These are phyloP conservation scores for Raddia distichophylla DNA, from an alignment of 176 grass and related monocot species.

Conservation along the genomic window DNA sequence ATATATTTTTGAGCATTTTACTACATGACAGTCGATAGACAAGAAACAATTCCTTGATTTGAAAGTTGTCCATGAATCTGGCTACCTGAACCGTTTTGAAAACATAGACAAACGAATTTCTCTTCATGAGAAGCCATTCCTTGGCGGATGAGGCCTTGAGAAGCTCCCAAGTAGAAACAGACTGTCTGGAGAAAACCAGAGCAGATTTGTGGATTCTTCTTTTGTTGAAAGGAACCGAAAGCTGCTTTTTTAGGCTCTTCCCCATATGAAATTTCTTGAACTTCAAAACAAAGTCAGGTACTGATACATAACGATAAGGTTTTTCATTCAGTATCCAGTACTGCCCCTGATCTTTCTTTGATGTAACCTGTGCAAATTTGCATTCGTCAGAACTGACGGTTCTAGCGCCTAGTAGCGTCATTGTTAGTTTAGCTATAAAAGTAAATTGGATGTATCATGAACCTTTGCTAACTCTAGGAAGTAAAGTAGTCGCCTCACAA, in stretches of 20 bases:
- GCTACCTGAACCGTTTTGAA: slow-evolving; percentile 87
- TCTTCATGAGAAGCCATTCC: slow-evolving; percentile 96
- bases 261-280: slow-evolving; percentile 78
- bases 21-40: background rate
- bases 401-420: slow-evolving; percentile 1
- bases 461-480: slow-evolving; percentile 4
- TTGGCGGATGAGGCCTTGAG: slow-evolving; percentile 76
- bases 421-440: background rate
- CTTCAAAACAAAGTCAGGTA: slow-evolving; percentile 60
- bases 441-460: slow-evolving; percentile 3
- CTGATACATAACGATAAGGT: slow-evolving; percentile 68
- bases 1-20: slow-evolving; percentile 1
- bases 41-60: background rate
- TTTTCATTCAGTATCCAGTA: slow-evolving; percentile 58
- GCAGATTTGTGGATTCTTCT: slow-evolving; percentile 73
- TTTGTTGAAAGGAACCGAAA: slow-evolving; percentile 77
- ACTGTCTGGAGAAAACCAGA: slow-evolving; percentile 70
- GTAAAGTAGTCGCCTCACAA: background rate
- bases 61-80: slow-evolving; percentile 22
- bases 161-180: slow-evolving; percentile 68
- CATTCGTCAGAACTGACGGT: slow-evolving; percentile 1
- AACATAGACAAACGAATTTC: slow-evolving; percentile 90
- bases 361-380: slow-evolving; percentile 57
- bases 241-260: slow-evolving; percentile 61
- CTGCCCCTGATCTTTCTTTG: slow-evolving; percentile 73